Percentiles rank a stretch among this genome's conserved stretches.
These are phyloP conservation scores for Trichomonas gallinae DNA, from an alignment of 208 protist species.

Conservation along the genomic window DNA sequence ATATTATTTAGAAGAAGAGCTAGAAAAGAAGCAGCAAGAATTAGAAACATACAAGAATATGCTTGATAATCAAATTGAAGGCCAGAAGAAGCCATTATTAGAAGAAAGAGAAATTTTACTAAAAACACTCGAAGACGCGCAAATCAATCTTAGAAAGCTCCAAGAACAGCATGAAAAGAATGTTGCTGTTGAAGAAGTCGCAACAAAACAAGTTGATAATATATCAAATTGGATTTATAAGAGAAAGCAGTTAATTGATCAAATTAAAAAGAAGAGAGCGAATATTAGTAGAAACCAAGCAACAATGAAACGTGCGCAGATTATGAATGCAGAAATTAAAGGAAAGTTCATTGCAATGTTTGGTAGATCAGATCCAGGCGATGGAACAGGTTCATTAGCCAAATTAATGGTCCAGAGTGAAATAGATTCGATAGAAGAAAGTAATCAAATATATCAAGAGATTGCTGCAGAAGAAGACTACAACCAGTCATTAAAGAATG, in stretches of 20 bases:
- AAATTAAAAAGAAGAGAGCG: not conserved
- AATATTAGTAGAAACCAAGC: not conserved
- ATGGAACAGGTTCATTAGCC: not conserved
- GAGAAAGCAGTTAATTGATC: not conserved
- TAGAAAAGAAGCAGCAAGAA: not conserved
- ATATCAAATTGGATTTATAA: not conserved
- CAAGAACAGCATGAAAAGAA: not conserved
- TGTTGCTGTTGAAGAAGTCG: not conserved
- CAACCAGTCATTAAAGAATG: not conserved
- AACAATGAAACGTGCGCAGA: not conserved
- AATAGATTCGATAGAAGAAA: not conserved
- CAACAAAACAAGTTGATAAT: not conserved
- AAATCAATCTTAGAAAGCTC: not conserved
- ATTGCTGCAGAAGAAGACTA: not conserved
- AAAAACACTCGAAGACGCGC: not conserved
- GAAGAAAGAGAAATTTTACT: not conserved
- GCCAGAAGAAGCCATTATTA: not conserved
- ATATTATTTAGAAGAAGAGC: not conserved
- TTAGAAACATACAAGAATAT: not conserved
- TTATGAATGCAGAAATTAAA: not conserved
- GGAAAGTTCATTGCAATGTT: not conserved
- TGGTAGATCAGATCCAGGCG: not conserved
- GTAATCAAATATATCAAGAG: not conserved
- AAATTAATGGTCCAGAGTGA: not conserved
- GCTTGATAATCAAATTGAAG: not conserved